Evolutionary conservation across 768 basidiomycete genomes (phyloP).

Genomic region (Filobasidium wieringae): DNA sequence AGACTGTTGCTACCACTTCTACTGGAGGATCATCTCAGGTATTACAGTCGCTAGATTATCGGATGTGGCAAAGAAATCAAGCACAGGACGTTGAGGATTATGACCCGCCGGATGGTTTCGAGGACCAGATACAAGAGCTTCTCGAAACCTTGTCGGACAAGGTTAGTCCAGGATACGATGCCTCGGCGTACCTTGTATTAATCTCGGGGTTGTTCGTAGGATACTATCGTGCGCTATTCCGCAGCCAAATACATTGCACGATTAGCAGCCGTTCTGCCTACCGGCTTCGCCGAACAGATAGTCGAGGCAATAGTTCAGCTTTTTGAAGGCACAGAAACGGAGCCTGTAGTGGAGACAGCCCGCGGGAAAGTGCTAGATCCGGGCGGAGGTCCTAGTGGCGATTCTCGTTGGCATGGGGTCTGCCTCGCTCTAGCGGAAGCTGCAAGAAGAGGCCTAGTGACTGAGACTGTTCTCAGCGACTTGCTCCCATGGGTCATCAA

Average conservation of each 20-base stretch:
- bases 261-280: slow-evolving; percentile 65
- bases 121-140: slow-evolving; percentile 58
- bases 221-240: slow-evolving; percentile 89
- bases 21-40: background rate
- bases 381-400: slow-evolving; percentile 42
- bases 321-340: slow-evolving; percentile 47
- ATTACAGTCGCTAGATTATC: slow-evolving; percentile 36
- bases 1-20: background rate
- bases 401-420: slow-evolving; percentile 88
- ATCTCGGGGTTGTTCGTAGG: too few relatives aligned
- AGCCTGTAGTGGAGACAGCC: slow-evolving; percentile 21
- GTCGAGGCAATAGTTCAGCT: slow-evolving; percentile 61
- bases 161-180: slow-evolving; percentile 42
- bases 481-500: slow-evolving; percentile 71
- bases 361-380: slow-evolving; percentile 25
- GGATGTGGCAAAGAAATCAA: background rate
- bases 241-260: slow-evolving; percentile 84
- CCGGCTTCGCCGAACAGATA: slow-evolving; percentile 65
- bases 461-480: slow-evolving; percentile 48
- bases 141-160: slow-evolving; percentile 68
- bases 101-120: slow-evolving; percentile 69
- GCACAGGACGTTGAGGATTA: slow-evolving; percentile 26
- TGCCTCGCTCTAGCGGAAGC: slow-evolving; percentile 86
- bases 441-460: slow-evolving; percentile 66
- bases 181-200: too few relatives aligned